phyloP scores from a whole-genome alignment of 371 early-diverging fungal species.

The Parasitella parasitica region DNA sequence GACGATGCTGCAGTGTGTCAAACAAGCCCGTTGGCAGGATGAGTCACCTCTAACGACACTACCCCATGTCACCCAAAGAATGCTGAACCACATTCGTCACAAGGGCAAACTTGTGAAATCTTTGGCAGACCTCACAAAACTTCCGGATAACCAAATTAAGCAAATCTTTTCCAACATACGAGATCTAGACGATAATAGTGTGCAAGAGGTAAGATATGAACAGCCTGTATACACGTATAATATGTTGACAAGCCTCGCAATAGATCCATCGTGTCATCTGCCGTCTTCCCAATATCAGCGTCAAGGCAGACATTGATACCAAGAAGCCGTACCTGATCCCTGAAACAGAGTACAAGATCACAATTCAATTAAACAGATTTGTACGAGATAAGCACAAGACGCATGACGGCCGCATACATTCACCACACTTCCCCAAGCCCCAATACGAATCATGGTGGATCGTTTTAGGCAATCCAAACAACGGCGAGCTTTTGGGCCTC shows the following conservation, averaged over 20 bases:
- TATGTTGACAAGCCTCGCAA: neutral
- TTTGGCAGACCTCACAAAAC: constrained; percentile 46
- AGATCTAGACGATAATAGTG: constrained; percentile 33
- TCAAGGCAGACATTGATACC: constrained; percentile 42
- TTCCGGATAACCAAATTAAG: constrained; percentile 50
- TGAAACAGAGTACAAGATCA: constrained; percentile 51
- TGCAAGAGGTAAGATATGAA: constrained; percentile 36
- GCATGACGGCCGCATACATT: constrained; percentile 66
- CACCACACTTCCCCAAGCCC: constrained; percentile 84
- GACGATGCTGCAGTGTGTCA: constrained; percentile 82
- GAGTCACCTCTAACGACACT: constrained; percentile 74
- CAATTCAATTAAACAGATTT: constrained; percentile 42
- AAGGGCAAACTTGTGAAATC: constrained; percentile 41
- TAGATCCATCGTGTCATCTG: constrained; percentile 59
- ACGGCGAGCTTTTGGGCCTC: constrained; percentile 71
- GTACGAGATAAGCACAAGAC: constrained; percentile 26
- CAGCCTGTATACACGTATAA: neutral
- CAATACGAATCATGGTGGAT: constrained; percentile 94
- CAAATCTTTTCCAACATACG: constrained; percentile 49
- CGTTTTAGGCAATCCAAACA: constrained; percentile 67
- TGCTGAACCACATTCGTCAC: constrained; percentile 34
- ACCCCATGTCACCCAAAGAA: constrained; percentile 58
- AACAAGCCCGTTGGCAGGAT: constrained; percentile 84
- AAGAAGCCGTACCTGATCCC: constrained; percentile 47
- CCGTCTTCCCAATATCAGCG: constrained; percentile 59